phyloP scores from a whole-genome alignment of 2,329 filamentous ascomycete species.

The Botrytis hyacinthi region DNA sequence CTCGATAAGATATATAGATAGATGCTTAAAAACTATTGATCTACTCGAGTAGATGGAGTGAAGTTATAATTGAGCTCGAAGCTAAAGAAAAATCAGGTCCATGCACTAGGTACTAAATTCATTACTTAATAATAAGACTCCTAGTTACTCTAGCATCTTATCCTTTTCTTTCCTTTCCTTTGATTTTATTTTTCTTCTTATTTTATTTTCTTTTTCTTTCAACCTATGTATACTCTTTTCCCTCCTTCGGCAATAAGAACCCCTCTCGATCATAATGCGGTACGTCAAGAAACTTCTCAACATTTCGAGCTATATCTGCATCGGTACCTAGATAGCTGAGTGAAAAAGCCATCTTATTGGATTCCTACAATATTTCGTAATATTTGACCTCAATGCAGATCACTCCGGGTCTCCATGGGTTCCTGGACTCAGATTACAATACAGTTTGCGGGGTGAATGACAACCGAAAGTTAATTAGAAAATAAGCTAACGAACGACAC shows the following conservation, averaged over 20 bases:
- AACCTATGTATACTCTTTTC: background rate
- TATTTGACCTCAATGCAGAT: background rate
- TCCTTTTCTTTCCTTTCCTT: background rate
- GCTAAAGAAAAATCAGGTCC: background rate
- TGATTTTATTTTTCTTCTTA: background rate
- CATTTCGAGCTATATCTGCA: background rate
- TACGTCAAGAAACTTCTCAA: background rate
- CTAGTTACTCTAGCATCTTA: background rate
- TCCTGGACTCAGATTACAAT: background rate
- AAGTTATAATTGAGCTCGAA: background rate
- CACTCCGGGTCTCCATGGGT: background rate
- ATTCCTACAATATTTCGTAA: background rate
- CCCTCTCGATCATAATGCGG: background rate
- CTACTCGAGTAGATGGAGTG: background rate
- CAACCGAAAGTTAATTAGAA: background rate
- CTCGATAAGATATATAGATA: background rate
- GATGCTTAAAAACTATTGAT: background rate
- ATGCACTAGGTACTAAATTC: background rate
- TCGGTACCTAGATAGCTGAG: background rate
- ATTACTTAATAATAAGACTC: background rate
- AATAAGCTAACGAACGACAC: background rate
- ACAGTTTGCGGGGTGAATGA: background rate
- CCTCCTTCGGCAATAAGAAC: background rate
- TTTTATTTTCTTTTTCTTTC: background rate
- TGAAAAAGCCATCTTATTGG: background rate